Evolutionary conservation across 2,329 filamentous ascomycete species (phyloP).

Genomic region (Dothidotthia symphoricarpi): DNA sequence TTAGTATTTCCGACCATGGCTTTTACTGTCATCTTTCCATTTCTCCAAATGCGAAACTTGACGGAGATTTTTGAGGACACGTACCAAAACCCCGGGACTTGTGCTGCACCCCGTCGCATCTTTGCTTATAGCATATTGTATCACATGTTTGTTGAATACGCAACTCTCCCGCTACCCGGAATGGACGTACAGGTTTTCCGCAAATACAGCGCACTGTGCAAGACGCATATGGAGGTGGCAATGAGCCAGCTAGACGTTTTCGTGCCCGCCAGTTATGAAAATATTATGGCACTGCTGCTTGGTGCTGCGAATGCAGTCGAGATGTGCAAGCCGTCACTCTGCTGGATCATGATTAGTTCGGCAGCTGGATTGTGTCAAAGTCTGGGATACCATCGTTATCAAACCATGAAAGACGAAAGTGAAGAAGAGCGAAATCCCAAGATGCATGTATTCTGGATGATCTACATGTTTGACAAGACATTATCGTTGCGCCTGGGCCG

Average conservation of each 20-base stretch:
- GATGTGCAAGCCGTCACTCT: slow-evolving; percentile 37
- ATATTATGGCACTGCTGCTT: slow-evolving; percentile 37
- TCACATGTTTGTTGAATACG: slow-evolving; percentile 32
- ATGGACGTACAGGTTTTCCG: slow-evolving; percentile 11
- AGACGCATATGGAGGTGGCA: slow-evolving; percentile 46
- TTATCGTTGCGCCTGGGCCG: slow-evolving; percentile 41
- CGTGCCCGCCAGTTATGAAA: slow-evolving; percentile 37
- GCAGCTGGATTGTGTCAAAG: slow-evolving; percentile 35
- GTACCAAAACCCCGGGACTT: slow-evolving; percentile 20
- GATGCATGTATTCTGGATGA: slow-evolving; percentile 39
- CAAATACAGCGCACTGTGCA: slow-evolving; percentile 25
- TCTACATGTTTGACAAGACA: slow-evolving; percentile 42
- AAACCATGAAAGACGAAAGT: slow-evolving; percentile 36
- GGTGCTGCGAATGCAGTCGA: slow-evolving; percentile 36
- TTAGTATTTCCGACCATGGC: slow-evolving; percentile 34
- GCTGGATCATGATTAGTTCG: slow-evolving; percentile 32
- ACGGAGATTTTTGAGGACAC: slow-evolving; percentile 27
- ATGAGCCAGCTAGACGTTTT: slow-evolving; percentile 36
- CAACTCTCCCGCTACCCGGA: slow-evolving; percentile 12
- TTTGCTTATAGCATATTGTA: slow-evolving; percentile 32
- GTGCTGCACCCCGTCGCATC: slow-evolving; percentile 23
- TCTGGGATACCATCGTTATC: slow-evolving; percentile 39
- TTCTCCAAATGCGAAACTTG: slow-evolving; percentile 29
- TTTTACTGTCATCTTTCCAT: slow-evolving; percentile 34
- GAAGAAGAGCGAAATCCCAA: slow-evolving; percentile 30